phyloP scores from a whole-genome alignment of 116 monocot species.

The Iris pallida region DNA sequence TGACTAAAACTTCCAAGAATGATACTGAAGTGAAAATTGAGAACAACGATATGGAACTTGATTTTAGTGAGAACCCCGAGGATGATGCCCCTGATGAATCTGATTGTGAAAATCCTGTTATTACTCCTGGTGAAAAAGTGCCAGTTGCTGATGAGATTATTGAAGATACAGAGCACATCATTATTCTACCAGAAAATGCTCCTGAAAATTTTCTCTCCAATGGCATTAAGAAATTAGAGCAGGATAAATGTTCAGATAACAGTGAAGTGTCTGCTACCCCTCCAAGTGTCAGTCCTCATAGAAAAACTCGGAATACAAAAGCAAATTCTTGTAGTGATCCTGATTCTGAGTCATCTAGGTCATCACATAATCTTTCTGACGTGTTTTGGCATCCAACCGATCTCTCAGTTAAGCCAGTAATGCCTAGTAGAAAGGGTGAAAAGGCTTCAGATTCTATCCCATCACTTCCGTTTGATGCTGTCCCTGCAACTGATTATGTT shows the following conservation, averaged over 20 bases:
- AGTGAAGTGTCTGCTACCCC: constrained; percentile 46
- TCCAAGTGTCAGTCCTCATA: constrained; percentile 30
- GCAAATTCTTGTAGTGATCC: constrained; percentile 19
- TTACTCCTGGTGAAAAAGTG: constrained; percentile 25
- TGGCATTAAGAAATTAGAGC: constrained; percentile 32
- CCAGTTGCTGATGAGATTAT: constrained; percentile 16
- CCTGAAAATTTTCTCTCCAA: constrained; percentile 24
- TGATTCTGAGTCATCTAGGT: constrained; percentile 31
- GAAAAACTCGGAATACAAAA: constrained; percentile 40
- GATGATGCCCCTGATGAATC: constrained; percentile 75
- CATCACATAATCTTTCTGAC: constrained; percentile 29
- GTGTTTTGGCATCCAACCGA: constrained; percentile 86
- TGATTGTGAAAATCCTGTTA: constrained; percentile 47
- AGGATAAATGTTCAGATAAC: constrained; percentile 23
- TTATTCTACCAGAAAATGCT: constrained; percentile 23
- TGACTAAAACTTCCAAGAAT: constrained; percentile 57
- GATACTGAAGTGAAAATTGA: constrained; percentile 84
- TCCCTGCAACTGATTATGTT: constrained; percentile 66
- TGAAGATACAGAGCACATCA: constrained; percentile 31
- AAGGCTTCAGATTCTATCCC: constrained; percentile 48
- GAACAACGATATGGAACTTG: constrained; percentile 97
- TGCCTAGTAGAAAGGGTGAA: constrained; percentile 75
- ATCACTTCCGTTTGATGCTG: constrained; percentile 52
- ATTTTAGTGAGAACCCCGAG: constrained; percentile 88
- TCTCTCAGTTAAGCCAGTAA: constrained; percentile 85